A percentile compares a stretch with the other conserved stretches of the same genome.
phyloP scores from a whole-genome alignment of 306 rosid genomes.

The Vachellia collinsii region DNA sequence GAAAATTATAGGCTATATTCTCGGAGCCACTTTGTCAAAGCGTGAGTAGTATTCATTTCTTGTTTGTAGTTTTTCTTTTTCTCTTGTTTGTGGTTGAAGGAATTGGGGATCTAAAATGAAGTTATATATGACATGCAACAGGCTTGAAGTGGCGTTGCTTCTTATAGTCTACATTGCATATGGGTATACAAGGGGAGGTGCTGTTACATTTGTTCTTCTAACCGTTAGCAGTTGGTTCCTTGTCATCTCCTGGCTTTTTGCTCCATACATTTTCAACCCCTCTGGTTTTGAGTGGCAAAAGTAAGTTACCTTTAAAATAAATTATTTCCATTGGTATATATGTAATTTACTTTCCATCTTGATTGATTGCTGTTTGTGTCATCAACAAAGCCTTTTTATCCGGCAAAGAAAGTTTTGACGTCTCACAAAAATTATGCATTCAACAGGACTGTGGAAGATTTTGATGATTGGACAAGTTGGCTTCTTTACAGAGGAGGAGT shows the following conservation, averaged over 20 bases:
- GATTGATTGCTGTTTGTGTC: constrained; percentile 5
- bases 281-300: constrained; percentile 99
- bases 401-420: background rate
- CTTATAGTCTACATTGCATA: constrained; percentile 83
- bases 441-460: constrained; percentile 97
- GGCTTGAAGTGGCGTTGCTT: constrained; percentile 91
- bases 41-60: constrained; percentile 63
- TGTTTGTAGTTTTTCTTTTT: constrained; percentile 7
- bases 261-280: constrained; percentile 97
- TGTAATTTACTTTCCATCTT: background rate
- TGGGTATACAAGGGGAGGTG: constrained; percentile 80
- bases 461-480: constrained; percentile 99
- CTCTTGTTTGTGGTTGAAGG: constrained; percentile 21
- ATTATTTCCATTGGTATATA: constrained; percentile 12
- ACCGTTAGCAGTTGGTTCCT: constrained; percentile 99
- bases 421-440: constrained; percentile 21
- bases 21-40: constrained; percentile 95
- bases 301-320: constrained; percentile 54
- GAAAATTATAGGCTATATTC: constrained; percentile 95
- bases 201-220: constrained; percentile 74
- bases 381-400: background rate
- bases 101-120: constrained; percentile 23
- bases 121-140: constrained; percentile 45
- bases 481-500: constrained; percentile 98
- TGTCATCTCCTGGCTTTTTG: constrained; percentile 97